Percentiles rank a stretch among this genome's conserved stretches.
These are phyloP conservation scores for Colletotrichum godetiae DNA, from an alignment of 2,329 filamentous ascomycete species.

Conservation along the genomic window DNA sequence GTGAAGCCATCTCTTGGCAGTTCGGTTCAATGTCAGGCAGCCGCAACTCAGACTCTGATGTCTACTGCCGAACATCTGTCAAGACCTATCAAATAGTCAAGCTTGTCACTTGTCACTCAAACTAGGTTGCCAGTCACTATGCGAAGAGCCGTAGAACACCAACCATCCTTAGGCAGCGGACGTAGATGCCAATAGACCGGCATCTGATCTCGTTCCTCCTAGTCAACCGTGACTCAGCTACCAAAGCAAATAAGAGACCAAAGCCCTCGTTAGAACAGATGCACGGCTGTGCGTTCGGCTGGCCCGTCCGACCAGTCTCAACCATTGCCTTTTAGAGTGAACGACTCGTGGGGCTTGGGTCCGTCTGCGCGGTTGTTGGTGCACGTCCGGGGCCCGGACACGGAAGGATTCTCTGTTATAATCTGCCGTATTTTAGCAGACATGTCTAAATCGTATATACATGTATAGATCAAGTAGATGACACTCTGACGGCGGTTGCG, in stretches of 20 bases:
- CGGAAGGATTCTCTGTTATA: background rate
- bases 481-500: background rate
- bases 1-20: too few species aligned
- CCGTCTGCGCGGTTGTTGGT: background rate
- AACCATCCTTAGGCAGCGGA: too few species aligned
- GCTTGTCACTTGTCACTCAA: background rate
- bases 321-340: slow-evolving; percentile 20
- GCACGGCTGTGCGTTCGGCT: background rate
- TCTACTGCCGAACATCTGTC: background rate
- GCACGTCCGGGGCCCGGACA: slow-evolving; percentile 1
- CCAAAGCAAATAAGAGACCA: background rate
- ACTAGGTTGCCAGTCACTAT: background rate
- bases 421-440: background rate
- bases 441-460: too few species aligned
- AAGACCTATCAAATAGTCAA: background rate
- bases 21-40: too few species aligned
- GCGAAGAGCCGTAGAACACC: background rate
- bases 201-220: background rate
- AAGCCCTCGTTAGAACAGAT: background rate
- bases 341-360: background rate
- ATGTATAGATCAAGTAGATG: background rate
- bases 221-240: background rate
- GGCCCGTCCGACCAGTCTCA: slow-evolving; percentile 14
- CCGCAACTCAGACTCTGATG: too few species aligned
- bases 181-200: background rate